Conservation (phyloP, 495 filamentous ascomycete species). For the Tuber borchii region DNA sequence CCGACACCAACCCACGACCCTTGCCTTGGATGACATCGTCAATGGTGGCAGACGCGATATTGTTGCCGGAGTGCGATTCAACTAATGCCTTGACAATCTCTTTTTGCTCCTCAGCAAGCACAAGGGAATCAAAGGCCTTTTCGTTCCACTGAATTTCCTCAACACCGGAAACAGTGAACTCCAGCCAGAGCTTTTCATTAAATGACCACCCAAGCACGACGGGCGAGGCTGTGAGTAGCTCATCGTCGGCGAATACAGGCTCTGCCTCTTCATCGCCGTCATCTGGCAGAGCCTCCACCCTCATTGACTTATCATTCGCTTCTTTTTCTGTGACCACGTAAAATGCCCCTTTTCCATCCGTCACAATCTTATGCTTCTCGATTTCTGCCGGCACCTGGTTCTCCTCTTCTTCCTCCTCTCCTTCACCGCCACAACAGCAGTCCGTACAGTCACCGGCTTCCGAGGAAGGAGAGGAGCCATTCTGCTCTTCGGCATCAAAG, state of each 20-base stretch:
- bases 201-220: slow-evolving; percentile 92
- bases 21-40: slow-evolving; percentile 78
- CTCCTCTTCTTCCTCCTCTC: slow-evolving; percentile 40
- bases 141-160: slow-evolving; percentile 78
- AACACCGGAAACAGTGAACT: slow-evolving; percentile 78
- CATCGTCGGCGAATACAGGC: slow-evolving; percentile 71
- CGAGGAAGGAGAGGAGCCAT: slow-evolving; percentile 40
- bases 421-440: slow-evolving; percentile 48
- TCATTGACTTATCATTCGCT: slow-evolving; percentile 25
- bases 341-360: slow-evolving; percentile 23
- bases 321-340: slow-evolving; percentile 18
- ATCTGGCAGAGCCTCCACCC: slow-evolving; percentile 38
- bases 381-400: slow-evolving; percentile 15
- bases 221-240: slow-evolving; percentile 82
- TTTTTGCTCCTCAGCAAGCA: slow-evolving; percentile 69
- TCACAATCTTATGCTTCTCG: slow-evolving; percentile 16
- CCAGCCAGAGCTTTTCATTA: slow-evolving; percentile 82
- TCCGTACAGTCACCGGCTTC: slow-evolving; percentile 53
- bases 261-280: slow-evolving; percentile 52
- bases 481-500: slow-evolving; percentile 36
- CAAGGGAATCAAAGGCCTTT: slow-evolving; percentile 70
- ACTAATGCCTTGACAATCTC: slow-evolving; percentile 74
- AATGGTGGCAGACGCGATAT: slow-evolving; percentile 72
- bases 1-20: slow-evolving; percentile 65
- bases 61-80: slow-evolving; percentile 61